These are phyloP conservation scores for Hura crepitans DNA, from an alignment of 441 rosid genomes.

Conservation along the genomic window DNA sequence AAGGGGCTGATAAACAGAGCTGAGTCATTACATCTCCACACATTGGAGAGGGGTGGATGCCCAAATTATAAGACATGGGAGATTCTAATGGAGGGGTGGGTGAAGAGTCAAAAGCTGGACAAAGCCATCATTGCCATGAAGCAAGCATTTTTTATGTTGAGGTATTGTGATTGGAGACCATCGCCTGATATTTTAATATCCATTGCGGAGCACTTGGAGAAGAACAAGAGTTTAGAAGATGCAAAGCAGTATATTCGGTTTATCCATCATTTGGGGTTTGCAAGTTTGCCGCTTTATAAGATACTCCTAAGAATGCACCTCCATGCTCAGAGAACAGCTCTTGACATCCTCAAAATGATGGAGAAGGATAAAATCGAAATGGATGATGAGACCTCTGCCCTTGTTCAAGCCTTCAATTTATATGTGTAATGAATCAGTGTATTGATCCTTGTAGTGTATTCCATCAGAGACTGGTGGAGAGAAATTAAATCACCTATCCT, in stretches of 20 bases:
- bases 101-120: slow-evolving; percentile 40
- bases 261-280: slow-evolving; percentile 45
- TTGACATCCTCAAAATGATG: slow-evolving; percentile 51
- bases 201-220: slow-evolving; percentile 46
- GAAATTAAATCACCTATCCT: neutral
- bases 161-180: slow-evolving; percentile 57
- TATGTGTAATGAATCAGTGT: neutral
- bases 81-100: slow-evolving; percentile 62
- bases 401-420: slow-evolving; percentile 30
- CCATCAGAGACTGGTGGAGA: neutral
- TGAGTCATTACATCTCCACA: slow-evolving; percentile 40
- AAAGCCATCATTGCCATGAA: slow-evolving; percentile 54
- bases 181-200: slow-evolving; percentile 35
- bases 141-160: slow-evolving; percentile 40
- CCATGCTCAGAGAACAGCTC: slow-evolving; percentile 35
- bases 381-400: slow-evolving; percentile 37
- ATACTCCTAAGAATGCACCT: slow-evolving; percentile 46
- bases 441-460: slow-evolving; percentile 2
- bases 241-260: slow-evolving; percentile 38
- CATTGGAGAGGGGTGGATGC: slow-evolving; percentile 50
- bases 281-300: slow-evolving; percentile 45
- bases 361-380: slow-evolving; percentile 38
- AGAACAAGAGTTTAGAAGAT: slow-evolving; percentile 42
- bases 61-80: slow-evolving; percentile 81
- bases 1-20: slow-evolving; percentile 46